Percentiles rank a stretch among this genome's conserved stretches.
These are phyloP conservation scores for Sporormia fimetaria DNA, from an alignment of 495 filamentous ascomycete species.

Conservation along the genomic window DNA sequence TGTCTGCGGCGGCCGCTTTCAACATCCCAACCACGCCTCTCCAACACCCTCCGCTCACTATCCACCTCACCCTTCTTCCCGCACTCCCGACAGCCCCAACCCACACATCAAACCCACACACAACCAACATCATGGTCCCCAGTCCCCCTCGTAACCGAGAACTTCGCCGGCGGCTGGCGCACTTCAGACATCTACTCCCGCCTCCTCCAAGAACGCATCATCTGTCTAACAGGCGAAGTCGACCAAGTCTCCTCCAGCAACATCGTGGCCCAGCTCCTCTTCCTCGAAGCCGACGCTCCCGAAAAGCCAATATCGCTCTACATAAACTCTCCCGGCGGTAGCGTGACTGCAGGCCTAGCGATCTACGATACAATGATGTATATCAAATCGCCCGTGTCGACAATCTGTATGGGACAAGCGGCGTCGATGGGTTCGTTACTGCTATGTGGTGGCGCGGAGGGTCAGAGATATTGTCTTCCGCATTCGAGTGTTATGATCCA, in stretches of 20 bases:
- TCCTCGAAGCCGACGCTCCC: slow-evolving; percentile 93
- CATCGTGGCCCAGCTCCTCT: slow-evolving; percentile 90
- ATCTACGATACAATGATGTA: slow-evolving; percentile 99
- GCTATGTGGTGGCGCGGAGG: slow-evolving; percentile 73
- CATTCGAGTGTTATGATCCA: slow-evolving; percentile 95
- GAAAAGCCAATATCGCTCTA: slow-evolving; percentile 91
- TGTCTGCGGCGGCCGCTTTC: too few relatives aligned
- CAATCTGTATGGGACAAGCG: slow-evolving; percentile 89
- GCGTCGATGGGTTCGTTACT: slow-evolving; percentile 90
- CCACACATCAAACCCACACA: slow-evolving; percentile 3
- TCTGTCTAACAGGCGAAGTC: slow-evolving; percentile 87
- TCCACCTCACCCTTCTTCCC: background rate
- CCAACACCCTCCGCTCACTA: slow-evolving; percentile 1
- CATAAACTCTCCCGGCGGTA: slow-evolving; percentile 92
- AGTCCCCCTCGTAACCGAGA: slow-evolving; percentile 38
- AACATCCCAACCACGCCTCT: background rate
- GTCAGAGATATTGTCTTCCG: slow-evolving; percentile 77
- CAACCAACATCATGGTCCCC: slow-evolving; percentile 30
- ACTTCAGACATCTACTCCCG: slow-evolving; percentile 44
- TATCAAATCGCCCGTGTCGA: slow-evolving; percentile 81
- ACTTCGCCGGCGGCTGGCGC: slow-evolving; percentile 76
- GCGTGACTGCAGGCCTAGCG: slow-evolving; percentile 86
- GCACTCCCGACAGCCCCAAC: slow-evolving; percentile 1
- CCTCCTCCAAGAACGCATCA: slow-evolving; percentile 66
- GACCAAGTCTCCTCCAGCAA: slow-evolving; percentile 80